phyloP scores from a whole-genome alignment of 441 rosid genomes.

The California macrophylla region DNA sequence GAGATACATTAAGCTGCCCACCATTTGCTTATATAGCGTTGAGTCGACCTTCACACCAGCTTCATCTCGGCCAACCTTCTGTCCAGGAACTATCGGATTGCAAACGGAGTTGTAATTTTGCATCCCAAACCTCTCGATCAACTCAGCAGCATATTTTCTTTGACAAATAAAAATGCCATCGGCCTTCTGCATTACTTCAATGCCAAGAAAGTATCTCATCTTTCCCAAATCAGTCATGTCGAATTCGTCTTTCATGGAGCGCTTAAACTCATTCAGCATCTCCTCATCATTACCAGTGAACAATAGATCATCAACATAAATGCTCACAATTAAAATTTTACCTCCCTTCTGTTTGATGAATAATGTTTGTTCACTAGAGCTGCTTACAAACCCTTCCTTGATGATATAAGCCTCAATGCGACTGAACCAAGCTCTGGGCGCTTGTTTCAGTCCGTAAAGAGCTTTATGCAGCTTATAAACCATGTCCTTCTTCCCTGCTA shows the following conservation, averaged over 20 bases:
- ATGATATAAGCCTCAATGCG: background rate
- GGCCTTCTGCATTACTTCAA: background rate
- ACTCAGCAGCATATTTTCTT: background rate
- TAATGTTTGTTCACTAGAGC: background rate
- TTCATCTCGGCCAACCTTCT: background rate
- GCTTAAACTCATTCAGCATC: too few relatives aligned
- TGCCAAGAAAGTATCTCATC: background rate
- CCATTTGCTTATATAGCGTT: background rate
- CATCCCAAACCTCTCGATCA: background rate
- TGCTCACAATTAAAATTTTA: background rate
- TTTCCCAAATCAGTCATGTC: background rate
- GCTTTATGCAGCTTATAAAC: background rate
- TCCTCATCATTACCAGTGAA: background rate
- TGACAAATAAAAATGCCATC: background rate
- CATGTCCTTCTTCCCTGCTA: background rate
- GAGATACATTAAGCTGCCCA: background rate
- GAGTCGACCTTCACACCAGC: background rate
- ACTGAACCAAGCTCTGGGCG: background rate
- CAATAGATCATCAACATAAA: constrained; percentile 1
- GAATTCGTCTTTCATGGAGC: background rate
- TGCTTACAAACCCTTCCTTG: background rate
- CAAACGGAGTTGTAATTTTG: background rate
- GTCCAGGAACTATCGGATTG: background rate
- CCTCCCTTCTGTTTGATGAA: background rate
- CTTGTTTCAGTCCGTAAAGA: background rate